phyloP scores from a whole-genome alignment of 306 rosid genomes.

The Vigna trinervia region DNA sequence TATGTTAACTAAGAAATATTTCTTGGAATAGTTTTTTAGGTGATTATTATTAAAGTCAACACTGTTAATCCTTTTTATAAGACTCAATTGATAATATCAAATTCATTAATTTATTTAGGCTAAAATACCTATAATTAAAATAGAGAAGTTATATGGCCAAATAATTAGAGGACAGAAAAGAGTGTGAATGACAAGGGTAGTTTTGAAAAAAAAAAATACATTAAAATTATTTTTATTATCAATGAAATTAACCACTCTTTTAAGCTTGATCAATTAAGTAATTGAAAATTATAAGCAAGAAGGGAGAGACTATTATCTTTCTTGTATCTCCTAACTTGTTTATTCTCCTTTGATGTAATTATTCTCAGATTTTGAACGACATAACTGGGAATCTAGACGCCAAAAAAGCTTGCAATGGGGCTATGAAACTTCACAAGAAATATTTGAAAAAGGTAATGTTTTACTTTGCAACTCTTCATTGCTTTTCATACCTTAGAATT shows the following conservation, averaged over 20 bases:
- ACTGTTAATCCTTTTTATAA: not conserved
- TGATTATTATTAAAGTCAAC: not conserved
- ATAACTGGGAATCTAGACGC: conserved; percentile 93
- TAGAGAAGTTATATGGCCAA: too few relatives aligned
- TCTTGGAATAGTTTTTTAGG: not conserved
- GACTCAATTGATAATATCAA: too few relatives aligned
- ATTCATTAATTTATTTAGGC: too few relatives aligned
- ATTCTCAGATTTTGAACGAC: conserved; percentile 88
- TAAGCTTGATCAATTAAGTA: too few relatives aligned
- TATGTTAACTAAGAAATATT: too few relatives aligned
- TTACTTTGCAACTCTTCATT: conserved; percentile 23
- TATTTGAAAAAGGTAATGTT: conserved; percentile 81
- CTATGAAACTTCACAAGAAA: conserved; percentile 96
- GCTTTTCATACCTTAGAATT: not conserved
- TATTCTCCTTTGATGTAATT: conserved; percentile 31
- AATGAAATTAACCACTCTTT: too few relatives aligned
- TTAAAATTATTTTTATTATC: too few relatives aligned
- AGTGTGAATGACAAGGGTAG: too few relatives aligned
- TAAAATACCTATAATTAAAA: too few relatives aligned
- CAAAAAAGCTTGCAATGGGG: conserved; percentile 92
- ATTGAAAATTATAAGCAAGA: too few relatives aligned
- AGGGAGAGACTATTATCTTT: not conserved
- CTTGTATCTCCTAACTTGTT: conserved; percentile 5
- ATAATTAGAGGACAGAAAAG: too few relatives aligned
- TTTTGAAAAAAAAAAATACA: too few relatives aligned